phyloP scores from a whole-genome alignment of 345 rosid species.

The Syzygium grande region DNA sequence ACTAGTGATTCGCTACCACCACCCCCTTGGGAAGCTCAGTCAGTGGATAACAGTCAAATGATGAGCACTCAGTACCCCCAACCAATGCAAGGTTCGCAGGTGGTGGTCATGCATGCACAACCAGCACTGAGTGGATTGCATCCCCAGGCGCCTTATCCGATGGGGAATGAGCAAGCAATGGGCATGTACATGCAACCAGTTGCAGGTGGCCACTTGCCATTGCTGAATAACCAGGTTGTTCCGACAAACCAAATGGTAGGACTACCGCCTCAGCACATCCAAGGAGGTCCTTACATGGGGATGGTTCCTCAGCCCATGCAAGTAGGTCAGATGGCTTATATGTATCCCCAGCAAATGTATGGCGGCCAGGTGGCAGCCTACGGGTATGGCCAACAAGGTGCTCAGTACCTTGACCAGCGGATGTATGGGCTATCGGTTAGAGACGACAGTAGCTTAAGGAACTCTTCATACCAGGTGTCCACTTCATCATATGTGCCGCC shows the following conservation, averaged over 20 bases:
- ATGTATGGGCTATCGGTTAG: conserved; percentile 65
- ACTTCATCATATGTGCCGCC: conserved; percentile 49
- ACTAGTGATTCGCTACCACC: conserved; percentile 62
- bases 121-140: conserved; percentile 28
- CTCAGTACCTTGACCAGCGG: conserved; percentile 64
- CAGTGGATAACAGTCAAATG: conserved; percentile 42
- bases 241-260: conserved; percentile 32
- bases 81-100: conserved; percentile 50
- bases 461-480: conserved; percentile 40
- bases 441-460: conserved; percentile 37
- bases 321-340: conserved; percentile 28
- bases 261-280: conserved; percentile 35
- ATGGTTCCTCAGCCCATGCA: conserved; percentile 47
- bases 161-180: conserved; percentile 40
- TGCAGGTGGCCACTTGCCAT: conserved; percentile 13
- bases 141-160: conserved; percentile 38
- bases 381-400: conserved; percentile 60
- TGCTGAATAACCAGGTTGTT: conserved; percentile 2
- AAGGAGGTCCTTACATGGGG: conserved; percentile 55
- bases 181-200: conserved; percentile 65
- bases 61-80: conserved; percentile 54
- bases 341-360: conserved; percentile 63
- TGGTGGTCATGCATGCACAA: conserved; percentile 11
- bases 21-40: conserved; percentile 96
- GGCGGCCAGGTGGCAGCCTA: conserved; percentile 63